These are phyloP conservation scores for Sisymbrium irio DNA, from an alignment of 345 rosid genomes.

Conservation along the genomic window DNA sequence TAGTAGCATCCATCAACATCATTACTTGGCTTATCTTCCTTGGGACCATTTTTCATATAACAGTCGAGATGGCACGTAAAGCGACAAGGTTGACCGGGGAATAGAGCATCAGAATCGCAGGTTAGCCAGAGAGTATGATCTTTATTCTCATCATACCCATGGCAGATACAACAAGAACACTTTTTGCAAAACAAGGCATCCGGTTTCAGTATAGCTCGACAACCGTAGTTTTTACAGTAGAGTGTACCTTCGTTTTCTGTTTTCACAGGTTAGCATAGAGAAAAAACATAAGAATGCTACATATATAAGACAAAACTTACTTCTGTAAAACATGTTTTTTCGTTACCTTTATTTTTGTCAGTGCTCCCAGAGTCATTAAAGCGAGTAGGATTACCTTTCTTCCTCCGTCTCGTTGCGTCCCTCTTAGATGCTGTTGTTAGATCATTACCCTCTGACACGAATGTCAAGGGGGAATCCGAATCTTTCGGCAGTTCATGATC, in stretches of 20 bases:
- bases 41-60: conserved; percentile 47
- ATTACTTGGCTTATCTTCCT: neutral
- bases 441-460: conserved; percentile 32
- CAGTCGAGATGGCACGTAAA: conserved; percentile 61
- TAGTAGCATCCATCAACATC: conserved; percentile 48
- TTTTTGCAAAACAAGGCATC: conserved; percentile 53
- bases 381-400: conserved; percentile 12
- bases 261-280: neutral
- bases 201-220: conserved; percentile 41
- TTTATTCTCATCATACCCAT: conserved; percentile 57
- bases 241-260: neutral
- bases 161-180: conserved; percentile 70
- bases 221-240: conserved; percentile 55
- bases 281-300: neutral
- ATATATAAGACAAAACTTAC: neutral
- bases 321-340: neutral
- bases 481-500: too few species aligned
- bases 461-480: conserved; percentile 46
- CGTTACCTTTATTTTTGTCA: neutral
- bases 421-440: conserved; percentile 2
- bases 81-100: conserved; percentile 49
- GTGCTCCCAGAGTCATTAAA: neutral
- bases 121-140: conserved; percentile 74
- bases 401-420: conserved; percentile 14
- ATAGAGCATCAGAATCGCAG: conserved; percentile 45